A percentile compares a stretch with the other conserved stretches of the same genome.
Evolutionary conservation across 1,284 basidiomycete genomes (phyloP).

Genomic region (Albatrellus sp.): DNA sequence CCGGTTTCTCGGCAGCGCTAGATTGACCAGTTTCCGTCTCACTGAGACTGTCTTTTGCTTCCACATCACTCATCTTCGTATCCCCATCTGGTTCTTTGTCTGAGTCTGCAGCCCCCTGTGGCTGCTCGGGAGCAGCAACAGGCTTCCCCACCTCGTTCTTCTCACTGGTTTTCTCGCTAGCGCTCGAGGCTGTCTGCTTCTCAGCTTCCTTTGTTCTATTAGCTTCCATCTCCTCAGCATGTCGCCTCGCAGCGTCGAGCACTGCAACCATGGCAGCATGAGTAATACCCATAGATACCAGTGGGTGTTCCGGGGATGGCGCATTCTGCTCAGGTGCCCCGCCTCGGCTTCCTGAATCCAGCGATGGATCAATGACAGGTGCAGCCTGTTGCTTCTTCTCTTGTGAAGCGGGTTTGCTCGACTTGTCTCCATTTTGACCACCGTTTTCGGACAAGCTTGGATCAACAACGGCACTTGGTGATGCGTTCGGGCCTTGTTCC

Average conservation of each 20-base stretch:
- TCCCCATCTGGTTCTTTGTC: background rate
- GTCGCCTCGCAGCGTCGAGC: slow-evolving; percentile 11
- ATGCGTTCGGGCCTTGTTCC: background rate
- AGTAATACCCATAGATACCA: slow-evolving; percentile 12
- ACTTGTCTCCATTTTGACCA: slow-evolving; percentile 13
- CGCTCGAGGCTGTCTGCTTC: slow-evolving; percentile 1
- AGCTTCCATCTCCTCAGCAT: slow-evolving; percentile 5
- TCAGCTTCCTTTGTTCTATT: background rate
- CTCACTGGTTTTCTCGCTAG: background rate
- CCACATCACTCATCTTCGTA: background rate
- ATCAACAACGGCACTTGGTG: background rate
- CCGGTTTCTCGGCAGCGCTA: background rate
- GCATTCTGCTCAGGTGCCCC: background rate
- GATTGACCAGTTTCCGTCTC: background rate
- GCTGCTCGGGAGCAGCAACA: too few species aligned
- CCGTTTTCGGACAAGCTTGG: background rate
- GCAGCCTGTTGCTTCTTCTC: slow-evolving; percentile 10
- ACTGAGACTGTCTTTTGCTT: slow-evolving; percentile 1
- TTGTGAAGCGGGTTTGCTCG: slow-evolving; percentile 17
- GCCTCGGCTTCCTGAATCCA: slow-evolving; percentile 13
- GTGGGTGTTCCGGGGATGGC: slow-evolving; percentile 4
- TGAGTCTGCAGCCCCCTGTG: too few species aligned
- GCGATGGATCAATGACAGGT: slow-evolving; percentile 27
- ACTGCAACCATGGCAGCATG: slow-evolving; percentile 16
- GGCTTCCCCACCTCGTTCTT: background rate